Evolutionary conservation across 192 early-diverging fungal genomes (phyloP).

Genomic region (Backusella psychrophila): DNA sequence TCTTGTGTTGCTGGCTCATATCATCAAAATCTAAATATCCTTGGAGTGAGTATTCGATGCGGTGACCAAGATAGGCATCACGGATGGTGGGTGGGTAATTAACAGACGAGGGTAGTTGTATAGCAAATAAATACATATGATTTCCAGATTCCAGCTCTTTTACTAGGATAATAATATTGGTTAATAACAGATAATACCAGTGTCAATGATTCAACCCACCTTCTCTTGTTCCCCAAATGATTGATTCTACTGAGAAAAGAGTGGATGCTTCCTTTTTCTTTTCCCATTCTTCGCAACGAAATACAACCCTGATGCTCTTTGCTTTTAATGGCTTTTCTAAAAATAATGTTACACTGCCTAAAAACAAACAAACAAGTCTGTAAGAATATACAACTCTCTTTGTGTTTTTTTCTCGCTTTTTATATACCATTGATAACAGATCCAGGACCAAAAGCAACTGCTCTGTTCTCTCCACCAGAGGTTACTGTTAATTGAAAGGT

Average conservation of each 20-base stretch:
- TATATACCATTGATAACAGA: conserved; percentile 26
- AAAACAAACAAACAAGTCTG: background rate
- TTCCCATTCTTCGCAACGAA: conserved; percentile 21
- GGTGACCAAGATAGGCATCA: conserved; percentile 20
- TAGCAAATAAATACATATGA: conserved; percentile 33
- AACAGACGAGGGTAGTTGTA: conserved; percentile 21
- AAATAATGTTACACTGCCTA: conserved; percentile 17
- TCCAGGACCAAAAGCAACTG: conserved; percentile 30
- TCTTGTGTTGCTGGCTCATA: background rate
- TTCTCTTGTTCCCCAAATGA: conserved; percentile 13
- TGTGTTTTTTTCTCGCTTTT: background rate
- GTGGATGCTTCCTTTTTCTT: conserved; percentile 3
- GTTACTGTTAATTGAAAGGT: conserved; percentile 8
- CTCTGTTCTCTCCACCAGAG: conserved; percentile 12
- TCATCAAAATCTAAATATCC: conserved; percentile 16
- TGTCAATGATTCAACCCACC: background rate
- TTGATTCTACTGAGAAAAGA: conserved; percentile 17
- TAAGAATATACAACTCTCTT: background rate
- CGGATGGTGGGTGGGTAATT: conserved; percentile 30
- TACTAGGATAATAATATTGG: background rate
- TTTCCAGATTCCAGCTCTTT: conserved; percentile 14
- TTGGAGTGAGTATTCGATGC: conserved; percentile 25
- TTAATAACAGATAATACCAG: background rate
- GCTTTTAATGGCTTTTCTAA: conserved; percentile 11
- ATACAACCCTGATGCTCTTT: conserved; percentile 19